These are phyloP conservation scores for Trichosporon asahii DNA, from an alignment of 1,284 basidiomycete genomes.

Conservation along the genomic window DNA sequence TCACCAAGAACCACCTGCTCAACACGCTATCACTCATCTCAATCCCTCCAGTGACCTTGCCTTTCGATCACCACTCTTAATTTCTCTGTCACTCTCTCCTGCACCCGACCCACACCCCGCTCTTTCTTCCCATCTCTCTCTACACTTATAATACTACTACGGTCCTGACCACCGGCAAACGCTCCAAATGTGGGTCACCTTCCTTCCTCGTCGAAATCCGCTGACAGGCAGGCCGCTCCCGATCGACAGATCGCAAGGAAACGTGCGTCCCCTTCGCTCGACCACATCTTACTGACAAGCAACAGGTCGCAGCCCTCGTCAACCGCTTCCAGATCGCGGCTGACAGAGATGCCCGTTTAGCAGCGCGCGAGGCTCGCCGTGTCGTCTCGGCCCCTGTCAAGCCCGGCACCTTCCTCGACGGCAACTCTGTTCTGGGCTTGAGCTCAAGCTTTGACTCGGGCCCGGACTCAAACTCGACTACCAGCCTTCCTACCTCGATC, in stretches of 20 bases:
- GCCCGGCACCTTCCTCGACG: not conserved
- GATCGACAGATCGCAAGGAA: slow-evolving; percentile 27
- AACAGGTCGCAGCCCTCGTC: slow-evolving; percentile 28
- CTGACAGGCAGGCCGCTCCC: slow-evolving; percentile 26
- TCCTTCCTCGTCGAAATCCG: not conserved
- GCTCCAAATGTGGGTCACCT: not conserved
- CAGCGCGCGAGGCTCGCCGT: slow-evolving; percentile 20
- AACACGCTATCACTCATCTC: not conserved
- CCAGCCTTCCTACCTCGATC: not conserved
- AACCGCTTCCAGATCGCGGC: slow-evolving; percentile 29
- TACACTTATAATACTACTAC: not conserved
- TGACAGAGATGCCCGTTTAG: slow-evolving; percentile 19
- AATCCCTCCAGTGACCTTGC: not conserved
- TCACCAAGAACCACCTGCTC: not conserved
- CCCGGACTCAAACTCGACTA: not conserved
- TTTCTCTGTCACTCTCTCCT: not conserved
- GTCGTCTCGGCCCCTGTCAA: slow-evolving; percentile 2
- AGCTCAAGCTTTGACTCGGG: not conserved
- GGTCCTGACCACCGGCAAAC: not conserved
- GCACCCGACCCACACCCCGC: not conserved
- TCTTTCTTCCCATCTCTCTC: not conserved
- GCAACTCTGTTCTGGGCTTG: not conserved
- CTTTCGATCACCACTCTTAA: not conserved
- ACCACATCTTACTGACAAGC: slow-evolving; percentile 14
- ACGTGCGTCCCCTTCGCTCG: slow-evolving; percentile 15